These are phyloP conservation scores for Boletus sp. DNA, from an alignment of 1,284 basidiomycete species.

Conservation along the genomic window DNA sequence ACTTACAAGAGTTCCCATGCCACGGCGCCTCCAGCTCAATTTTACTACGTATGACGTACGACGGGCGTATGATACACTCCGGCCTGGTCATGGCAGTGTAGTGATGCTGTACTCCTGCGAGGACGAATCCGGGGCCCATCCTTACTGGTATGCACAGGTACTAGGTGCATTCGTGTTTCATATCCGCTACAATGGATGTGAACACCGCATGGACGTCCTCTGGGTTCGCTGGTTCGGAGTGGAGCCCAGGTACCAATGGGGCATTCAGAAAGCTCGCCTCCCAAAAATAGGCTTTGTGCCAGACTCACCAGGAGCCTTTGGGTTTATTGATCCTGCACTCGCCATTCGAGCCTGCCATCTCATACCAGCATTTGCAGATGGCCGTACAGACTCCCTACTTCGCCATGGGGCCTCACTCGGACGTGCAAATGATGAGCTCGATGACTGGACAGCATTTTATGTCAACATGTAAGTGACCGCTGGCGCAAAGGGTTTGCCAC, in stretches of 20 bases:
- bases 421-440: neutral
- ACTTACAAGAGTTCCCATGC: neutral
- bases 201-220: neutral
- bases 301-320: neutral
- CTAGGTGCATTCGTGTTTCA: neutral
- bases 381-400: neutral
- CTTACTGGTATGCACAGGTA: neutral
- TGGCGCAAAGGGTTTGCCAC: too few species aligned
- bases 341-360: constrained; percentile 6
- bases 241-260: neutral
- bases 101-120: neutral
- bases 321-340: neutral
- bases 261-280: neutral
- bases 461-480: neutral
- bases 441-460: neutral
- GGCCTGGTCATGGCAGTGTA: too few species aligned
- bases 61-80: neutral
- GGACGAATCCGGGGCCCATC: neutral
- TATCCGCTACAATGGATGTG: neutral
- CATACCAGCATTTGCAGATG: constrained; percentile 10
- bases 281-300: neutral
- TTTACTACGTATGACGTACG: neutral
- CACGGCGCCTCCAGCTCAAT: neutral
- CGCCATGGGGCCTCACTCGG: neutral
- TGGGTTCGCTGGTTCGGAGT: neutral